Evolutionary conservation across 768 basidiomycete genomes (phyloP).

Genomic region (Tylopilus cervinicoccineus): DNA sequence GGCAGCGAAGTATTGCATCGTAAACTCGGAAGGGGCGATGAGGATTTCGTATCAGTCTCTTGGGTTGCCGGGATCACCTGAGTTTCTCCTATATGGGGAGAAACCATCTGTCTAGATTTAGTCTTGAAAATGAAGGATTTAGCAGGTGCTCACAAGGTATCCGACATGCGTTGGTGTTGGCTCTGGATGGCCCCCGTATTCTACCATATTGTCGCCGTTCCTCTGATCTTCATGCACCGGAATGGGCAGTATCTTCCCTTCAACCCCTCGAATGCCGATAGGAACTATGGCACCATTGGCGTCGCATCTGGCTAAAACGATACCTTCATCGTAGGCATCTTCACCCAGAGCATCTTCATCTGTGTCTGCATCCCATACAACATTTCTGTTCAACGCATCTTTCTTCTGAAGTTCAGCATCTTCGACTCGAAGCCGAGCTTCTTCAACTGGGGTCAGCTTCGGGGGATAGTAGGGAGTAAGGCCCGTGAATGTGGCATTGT

Average conservation of each 20-base stretch:
- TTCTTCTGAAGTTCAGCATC: conserved; percentile 56
- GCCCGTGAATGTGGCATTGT: conserved; percentile 54
- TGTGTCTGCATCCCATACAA: conserved; percentile 62
- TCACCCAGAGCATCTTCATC: conserved; percentile 62
- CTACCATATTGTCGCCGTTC: conserved; percentile 12
- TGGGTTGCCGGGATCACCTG: conserved; percentile 40
- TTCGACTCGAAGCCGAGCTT: conserved; percentile 47
- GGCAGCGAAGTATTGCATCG: conserved; percentile 20
- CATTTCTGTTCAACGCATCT: conserved; percentile 58
- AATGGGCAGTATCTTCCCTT: conserved; percentile 50
- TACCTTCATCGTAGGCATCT: conserved; percentile 31
- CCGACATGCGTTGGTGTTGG: conserved; percentile 50
- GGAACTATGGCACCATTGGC: conserved; percentile 33
- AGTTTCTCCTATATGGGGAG: conserved; percentile 44
- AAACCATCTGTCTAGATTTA: conserved; percentile 14
- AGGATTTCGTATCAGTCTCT: conserved; percentile 25
- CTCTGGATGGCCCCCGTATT: conserved; percentile 50
- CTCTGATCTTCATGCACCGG: conserved; percentile 22
- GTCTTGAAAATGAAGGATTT: not conserved
- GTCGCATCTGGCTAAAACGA: conserved; percentile 23
- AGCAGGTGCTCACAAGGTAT: conserved; percentile 45
- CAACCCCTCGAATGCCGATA: conserved; percentile 54
- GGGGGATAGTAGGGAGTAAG: conserved; percentile 34
- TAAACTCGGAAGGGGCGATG: conserved; percentile 17
- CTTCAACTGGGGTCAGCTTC: conserved; percentile 53